Evolutionary conservation across 1,139 yeast species (phyloP), one percentile per base, ranked within the genome.

Genomic region (Zhuliangozyma blackwelliae): DNA sequence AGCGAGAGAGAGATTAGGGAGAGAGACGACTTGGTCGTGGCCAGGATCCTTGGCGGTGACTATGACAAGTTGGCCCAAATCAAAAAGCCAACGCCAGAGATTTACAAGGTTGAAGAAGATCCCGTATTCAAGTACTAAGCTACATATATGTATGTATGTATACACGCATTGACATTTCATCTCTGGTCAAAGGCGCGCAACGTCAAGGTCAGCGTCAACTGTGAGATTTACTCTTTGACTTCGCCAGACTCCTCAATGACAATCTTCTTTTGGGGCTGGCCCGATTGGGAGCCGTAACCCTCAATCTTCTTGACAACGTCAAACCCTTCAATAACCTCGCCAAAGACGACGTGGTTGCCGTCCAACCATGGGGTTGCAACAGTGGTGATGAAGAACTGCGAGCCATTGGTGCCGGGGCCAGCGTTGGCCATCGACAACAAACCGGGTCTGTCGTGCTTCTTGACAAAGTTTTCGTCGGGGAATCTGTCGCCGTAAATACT

Each of bases 31-130:
- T 70, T 83, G 54, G 84, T 86, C 46, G 81, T 87, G 46, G 92
- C 89, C 50, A 75, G 94, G 60, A 84, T 86, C 52, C 74, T 86
- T 56, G 78, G 82, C 43, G 95, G 95, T 47, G 94, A 86, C 55
- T 86, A 87, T 63, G 95, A 87, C 61, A 80, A 76, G 57, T 73
- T 86, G 55, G 79, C 84, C 31, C 83, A 82, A 41, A 71, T 85
- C 56, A 81, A 79, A 66, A 77, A 77, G 59, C 69, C 60, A 64
- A 63, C 51, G 66, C 74, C 32, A 51, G 51, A 31, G 71, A 62
- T 47, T 61, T 68, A 49, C 27, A 58, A 63, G 54, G 61, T 55
- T 27, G 66, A 59, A 40, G 51, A 52, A 40, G 58, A 67, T 46
- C 64, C 65, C 29, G 48, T 57, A 40, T 56, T 67, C 41, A 60